Conservation (phyloP, 1,284 basidiomycete genomes). For the Sporisorium scitamineum region DNA sequence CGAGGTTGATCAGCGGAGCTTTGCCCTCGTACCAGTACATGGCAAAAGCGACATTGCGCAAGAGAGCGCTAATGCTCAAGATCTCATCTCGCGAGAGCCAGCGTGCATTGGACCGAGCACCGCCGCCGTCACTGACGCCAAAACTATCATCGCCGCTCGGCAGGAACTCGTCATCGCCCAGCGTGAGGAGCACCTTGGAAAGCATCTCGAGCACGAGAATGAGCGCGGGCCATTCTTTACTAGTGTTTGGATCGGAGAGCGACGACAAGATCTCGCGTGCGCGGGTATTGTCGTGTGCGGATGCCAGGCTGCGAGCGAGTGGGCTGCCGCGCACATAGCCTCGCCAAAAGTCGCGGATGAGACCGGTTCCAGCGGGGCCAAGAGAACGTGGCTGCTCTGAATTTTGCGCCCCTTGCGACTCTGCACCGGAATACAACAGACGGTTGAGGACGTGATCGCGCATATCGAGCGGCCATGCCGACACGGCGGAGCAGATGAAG, state of each 20-base stretch:
- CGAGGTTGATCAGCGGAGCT: slow-evolving; percentile 37
- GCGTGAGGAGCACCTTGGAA: slow-evolving; percentile 84
- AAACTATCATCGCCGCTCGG: slow-evolving; percentile 63
- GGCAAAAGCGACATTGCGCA: slow-evolving; percentile 82
- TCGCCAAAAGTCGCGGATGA: slow-evolving; percentile 66
- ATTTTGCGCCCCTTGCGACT: slow-evolving; percentile 1
- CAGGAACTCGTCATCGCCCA: slow-evolving; percentile 98
- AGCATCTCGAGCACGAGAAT: slow-evolving; percentile 87
- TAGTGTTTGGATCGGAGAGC: slow-evolving; percentile 9
- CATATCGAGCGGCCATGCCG: slow-evolving; percentile 54
- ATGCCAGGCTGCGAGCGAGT: slow-evolving; percentile 48
- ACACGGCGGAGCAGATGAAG: slow-evolving; percentile 59
- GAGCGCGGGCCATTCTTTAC: slow-evolving; percentile 73
- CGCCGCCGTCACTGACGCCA: slow-evolving; percentile 14
- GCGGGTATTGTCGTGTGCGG: slow-evolving; percentile 29
- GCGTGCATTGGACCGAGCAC: slow-evolving; percentile 16
- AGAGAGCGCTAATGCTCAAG: slow-evolving; percentile 75
- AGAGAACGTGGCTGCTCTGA: slow-evolving; percentile 14
- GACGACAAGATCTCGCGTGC: slow-evolving; percentile 36
- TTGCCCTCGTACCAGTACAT: slow-evolving; percentile 79
- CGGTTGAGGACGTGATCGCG: slow-evolving; percentile 50
- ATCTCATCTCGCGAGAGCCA: slow-evolving; percentile 84
- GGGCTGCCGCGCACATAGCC: slow-evolving; percentile 59
- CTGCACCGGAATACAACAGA: slow-evolving; percentile 34
- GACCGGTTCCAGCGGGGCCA: slow-evolving; percentile 36